Evolutionary conservation across 1,284 basidiomycete genomes (phyloP).

Genomic region (Agaricales sp.): DNA sequence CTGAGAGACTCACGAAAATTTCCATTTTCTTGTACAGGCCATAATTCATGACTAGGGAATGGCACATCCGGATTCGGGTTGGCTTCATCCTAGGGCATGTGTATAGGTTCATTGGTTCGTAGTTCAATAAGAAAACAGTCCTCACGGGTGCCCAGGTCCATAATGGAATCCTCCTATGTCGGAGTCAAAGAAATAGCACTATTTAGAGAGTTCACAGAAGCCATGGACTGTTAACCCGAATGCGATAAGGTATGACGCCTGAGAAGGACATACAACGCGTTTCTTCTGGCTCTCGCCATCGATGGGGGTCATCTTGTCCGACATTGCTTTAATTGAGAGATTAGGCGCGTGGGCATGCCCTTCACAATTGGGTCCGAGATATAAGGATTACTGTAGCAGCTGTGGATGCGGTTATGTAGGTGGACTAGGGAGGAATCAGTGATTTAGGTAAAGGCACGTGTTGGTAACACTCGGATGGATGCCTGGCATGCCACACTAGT

Average conservation of each 20-base stretch:
- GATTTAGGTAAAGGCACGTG: too few species aligned
- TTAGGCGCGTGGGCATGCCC: conserved; percentile 12
- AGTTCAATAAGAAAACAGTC: conserved; percentile 13
- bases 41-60: conserved; percentile 99
- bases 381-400: too few species aligned
- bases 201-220: conserved; percentile 7
- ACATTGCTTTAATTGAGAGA: conserved; percentile 20
- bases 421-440: too few species aligned
- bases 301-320: conserved; percentile 51
- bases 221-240: conserved; percentile 4
- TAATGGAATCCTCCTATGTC: conserved; percentile 99
- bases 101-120: too few species aligned
- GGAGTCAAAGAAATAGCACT: conserved; percentile 98
- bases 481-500: too few species aligned
- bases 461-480: too few species aligned
- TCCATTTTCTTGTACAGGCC: conserved; percentile 97
- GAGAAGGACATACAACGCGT: conserved; percentile 61
- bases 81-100: conserved; percentile 75
- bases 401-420: too few species aligned
- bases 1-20: conserved; percentile 67
- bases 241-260: neutral
- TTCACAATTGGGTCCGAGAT: neutral
- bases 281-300: conserved; percentile 72
- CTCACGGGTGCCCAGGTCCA: conserved; percentile 85
- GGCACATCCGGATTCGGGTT: conserved; percentile 97